phyloP scores from a whole-genome alignment of 2,329 filamentous ascomycete genomes.

The Elsinoe arachidis region DNA sequence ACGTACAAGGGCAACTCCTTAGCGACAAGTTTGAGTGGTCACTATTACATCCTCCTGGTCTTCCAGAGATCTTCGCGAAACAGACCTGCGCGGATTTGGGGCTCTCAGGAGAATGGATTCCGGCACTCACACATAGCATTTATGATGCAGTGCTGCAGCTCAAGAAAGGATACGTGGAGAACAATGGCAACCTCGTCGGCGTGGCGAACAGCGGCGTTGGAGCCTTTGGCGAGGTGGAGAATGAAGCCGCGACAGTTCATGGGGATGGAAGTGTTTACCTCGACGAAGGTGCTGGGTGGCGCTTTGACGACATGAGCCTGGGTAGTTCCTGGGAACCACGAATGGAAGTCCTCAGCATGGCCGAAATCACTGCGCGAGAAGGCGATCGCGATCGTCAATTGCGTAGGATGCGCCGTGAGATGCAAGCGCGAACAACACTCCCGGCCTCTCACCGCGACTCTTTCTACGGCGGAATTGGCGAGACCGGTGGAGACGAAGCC shows the following conservation, averaged over 20 bases:
- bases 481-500: conserved; percentile 49
- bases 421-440: conserved; percentile 59
- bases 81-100: conserved; percentile 89
- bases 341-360: conserved; percentile 62
- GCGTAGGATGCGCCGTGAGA: conserved; percentile 76
- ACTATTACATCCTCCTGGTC: conserved; percentile 79
- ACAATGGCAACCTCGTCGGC: conserved; percentile 51
- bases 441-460: conserved; percentile 44
- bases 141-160: conserved; percentile 87
- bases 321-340: conserved; percentile 48
- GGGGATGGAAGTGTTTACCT: conserved; percentile 28
- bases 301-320: conserved; percentile 86
- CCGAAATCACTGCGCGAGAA: conserved; percentile 96
- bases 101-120: conserved; percentile 83
- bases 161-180: conserved; percentile 95
- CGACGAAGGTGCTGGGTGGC: conserved; percentile 79
- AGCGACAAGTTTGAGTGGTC: conserved; percentile 99
- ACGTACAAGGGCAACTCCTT: conserved; percentile 82
- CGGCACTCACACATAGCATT: conserved; percentile 89
- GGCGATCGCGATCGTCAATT: conserved; percentile 89
- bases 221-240: conserved; percentile 67
- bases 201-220: conserved; percentile 65
- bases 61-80: conserved; percentile 85
- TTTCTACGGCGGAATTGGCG: conserved; percentile 43
- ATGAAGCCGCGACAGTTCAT: conserved; percentile 65